Evolutionary conservation across 1,284 basidiomycete species (phyloP), one percentile per base, ranked within the genome.

Genomic region (Ustilago xerochloae): DNA sequence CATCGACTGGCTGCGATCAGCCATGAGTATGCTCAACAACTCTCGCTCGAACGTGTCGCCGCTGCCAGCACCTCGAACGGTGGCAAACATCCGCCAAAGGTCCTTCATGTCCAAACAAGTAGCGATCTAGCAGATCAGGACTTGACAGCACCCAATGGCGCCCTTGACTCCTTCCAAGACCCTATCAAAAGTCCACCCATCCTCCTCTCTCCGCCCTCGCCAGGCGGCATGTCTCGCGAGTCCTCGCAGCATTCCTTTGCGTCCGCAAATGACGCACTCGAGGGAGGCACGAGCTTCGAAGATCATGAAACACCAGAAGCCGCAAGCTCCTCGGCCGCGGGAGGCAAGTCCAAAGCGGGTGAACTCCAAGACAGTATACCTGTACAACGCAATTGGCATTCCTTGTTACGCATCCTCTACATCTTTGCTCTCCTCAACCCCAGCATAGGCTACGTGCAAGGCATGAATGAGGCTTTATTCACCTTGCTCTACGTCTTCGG

Each of bases 391-490:
- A 71, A 75, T 16, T 83, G 81, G 81, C 80, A 84, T 53, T 75
- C 80, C 10, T 58, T 84, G 12, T 49, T 84, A 2, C 79, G 82
- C 26, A 79, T 84, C 7, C 73, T 84, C 28, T 84, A 77, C 51
- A 39, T 83, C 22, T 81, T 81, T 48, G 79, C 82, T 16, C 58
- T 81, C 4, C 76, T 84, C 38, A 82, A 84, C 28, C 82, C 82
- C 6, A 77, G 75, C 53, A 69, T 77, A 1, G 81, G 81, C 22
- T 82, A 82, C 43, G 74, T 83, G 4, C 82, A 83, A 39, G 81
- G 81, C n/a, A 78, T 83, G 81, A 71, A 80, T 48, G 80, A 84
- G 51, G 74, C 81, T 1, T 73, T 80, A n/a, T 78, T 77, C 56
- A 78, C 80, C 6, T 50, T 84, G 16, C 60, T 82, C 28, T 79